Evolutionary conservation across 495 filamentous ascomycete species (phyloP), one percentile per base, ranked within the genome.

Genomic region (Daldinia vernicosa): DNA sequence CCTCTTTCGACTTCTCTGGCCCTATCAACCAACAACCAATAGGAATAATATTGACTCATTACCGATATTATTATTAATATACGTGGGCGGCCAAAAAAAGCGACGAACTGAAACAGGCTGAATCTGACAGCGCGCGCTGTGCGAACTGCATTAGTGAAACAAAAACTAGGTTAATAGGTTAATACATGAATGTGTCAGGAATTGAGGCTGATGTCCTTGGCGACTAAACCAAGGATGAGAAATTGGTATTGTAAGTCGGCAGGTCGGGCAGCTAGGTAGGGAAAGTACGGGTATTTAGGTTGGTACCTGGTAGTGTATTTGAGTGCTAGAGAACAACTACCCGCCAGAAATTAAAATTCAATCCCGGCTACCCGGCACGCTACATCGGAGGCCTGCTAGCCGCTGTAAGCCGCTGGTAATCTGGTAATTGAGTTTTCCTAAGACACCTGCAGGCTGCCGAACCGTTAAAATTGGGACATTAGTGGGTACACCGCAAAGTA

Each of bases 61-160:
- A 72, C 68, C 51, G 51, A 62, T 14, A 62, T 14, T 55, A 52
- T 22, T 47, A 40, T 62, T 43, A 27, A 43, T 17, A 37, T 55
- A 55, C 17, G 43, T 24, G 43, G 24, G 35, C 19, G 6, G 51
- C 47, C 45, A 71, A 58, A 32, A 50, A 71, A 59, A 5, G 4
- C 32, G 65, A 30, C 19, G 39, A 22, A 70, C 58, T 35, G 50
- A 26, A 53, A 30, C 50, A 28, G 26, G 27, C 28, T 60, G 50
- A 43, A 56, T 61, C 62, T 66, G 61, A 70, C 56, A 39, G 30
- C 24, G 26, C 26, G 19, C 39, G 61, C 30, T 30, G 57, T 56
- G 37, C 39, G 47, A 35, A 45, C 30, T 55, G 61, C 60, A 71
- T 71, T 71, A 62, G 68, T 66, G 68, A 71, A 71, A 71, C 68